Base-by-base conservation (phyloP, 495 filamentous ascomycete species). In the Chaetomium tenue region DNA sequence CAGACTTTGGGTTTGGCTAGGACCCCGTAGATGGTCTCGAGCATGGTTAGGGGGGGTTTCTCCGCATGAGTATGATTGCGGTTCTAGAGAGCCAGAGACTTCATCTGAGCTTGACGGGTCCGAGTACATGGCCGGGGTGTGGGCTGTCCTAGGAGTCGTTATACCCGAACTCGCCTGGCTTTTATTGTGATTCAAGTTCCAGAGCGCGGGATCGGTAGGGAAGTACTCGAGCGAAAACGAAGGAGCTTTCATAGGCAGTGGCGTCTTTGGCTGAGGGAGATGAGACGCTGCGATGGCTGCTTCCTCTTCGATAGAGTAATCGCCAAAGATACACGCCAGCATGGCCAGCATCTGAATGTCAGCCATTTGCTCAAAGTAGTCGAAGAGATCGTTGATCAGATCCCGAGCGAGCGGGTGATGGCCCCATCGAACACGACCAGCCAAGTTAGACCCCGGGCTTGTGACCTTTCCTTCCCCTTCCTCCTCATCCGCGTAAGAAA, bases 321-420 rank as follows among this genome's bases (percentile, higher is more conserved):
- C 90, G 56, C 86, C 86, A 61, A 97, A 88, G 51, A 96, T 87
- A 71, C 92, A 96, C 1, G 92, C 89, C 15, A 97, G 83, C 93
- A 97, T 96, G 40, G 92, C 93, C 20, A 97, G 80, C 93, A 96
- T 97, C 73, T 97, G 93, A 3, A 93, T 78, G 71, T 97, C 92
- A 2, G 87, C 91, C 33, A 87, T 79, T 44, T 78, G 82, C 71
- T 96, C 91, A 66, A 90, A 97, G 72, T 96, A 84, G 16, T 84
- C 82, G 69, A 96, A 92, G 20, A 85, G 77, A 55, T 85, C 79
- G 25, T 79, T 75, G 47, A 97, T 88, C 40, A 97, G 80, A 79
- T 87, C 89, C 46, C 81, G 79, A n/a, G 88, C 92, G 22, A 97
- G 80, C 0, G 92, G 89, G 77, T 93, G 91, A 54, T 85, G 75